Evolutionary conservation across 2,329 filamentous ascomycete species (phyloP).

Genomic region (Cephalotrichum gorgonifer): DNA sequence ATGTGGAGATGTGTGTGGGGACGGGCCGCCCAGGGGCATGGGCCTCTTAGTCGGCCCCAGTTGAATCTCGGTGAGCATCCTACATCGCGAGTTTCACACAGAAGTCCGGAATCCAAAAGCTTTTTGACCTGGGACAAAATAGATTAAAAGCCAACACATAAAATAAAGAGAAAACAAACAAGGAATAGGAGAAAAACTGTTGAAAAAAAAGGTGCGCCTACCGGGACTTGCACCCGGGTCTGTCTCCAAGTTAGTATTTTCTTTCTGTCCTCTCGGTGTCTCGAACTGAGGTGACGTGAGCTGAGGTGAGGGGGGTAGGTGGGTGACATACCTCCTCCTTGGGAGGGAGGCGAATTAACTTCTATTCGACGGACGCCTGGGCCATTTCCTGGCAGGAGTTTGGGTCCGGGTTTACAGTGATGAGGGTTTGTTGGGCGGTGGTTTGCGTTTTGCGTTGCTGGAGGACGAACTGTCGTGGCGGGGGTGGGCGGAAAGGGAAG

Average conservation of each 20-base stretch:
- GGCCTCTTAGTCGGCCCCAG: too few species aligned
- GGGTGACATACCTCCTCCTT: constrained; percentile 4
- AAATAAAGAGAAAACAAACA: neutral
- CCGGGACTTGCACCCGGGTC: constrained; percentile 6
- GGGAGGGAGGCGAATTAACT: constrained; percentile 4
- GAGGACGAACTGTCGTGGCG: too few species aligned
- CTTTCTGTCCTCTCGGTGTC: neutral
- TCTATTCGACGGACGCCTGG: constrained; percentile 3
- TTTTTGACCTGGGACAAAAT: neutral
- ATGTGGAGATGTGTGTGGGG: too few species aligned
- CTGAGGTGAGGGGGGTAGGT: too few species aligned
- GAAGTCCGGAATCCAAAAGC: neutral
- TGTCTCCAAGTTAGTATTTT: neutral
- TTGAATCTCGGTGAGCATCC: neutral
- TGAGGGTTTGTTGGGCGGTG: neutral
- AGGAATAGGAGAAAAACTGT: neutral
- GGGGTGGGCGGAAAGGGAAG: too few species aligned
- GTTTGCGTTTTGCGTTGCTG: too few species aligned
- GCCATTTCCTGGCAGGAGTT: neutral
- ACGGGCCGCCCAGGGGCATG: too few species aligned
- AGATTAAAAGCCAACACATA: neutral
- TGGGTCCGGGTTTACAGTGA: neutral
- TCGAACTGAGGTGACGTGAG: too few species aligned
- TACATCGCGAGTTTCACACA: neutral
- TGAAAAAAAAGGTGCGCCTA: neutral